Percentiles rank a stretch among this genome's conserved stretches.
Evolutionary conservation across 768 basidiomycete species (phyloP).

Genomic region (Xerocomus spinulosus): DNA sequence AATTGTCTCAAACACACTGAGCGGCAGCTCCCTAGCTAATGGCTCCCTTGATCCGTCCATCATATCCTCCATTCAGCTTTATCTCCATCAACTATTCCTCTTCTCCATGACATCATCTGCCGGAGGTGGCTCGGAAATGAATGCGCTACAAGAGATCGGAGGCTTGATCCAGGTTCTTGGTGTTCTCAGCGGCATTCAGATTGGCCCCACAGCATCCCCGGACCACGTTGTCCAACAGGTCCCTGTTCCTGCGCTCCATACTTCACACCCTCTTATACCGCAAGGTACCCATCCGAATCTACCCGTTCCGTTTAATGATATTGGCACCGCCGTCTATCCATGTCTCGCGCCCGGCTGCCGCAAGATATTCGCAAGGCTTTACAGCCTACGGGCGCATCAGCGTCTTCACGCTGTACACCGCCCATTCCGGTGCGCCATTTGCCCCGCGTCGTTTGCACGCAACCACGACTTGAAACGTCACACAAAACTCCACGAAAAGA

Average conservation of each 20-base stretch:
- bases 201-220: slow-evolving; percentile 39
- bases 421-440: slow-evolving; percentile 58
- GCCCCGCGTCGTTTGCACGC: slow-evolving; percentile 72
- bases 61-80: slow-evolving; percentile 66
- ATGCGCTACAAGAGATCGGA: slow-evolving; percentile 66
- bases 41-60: slow-evolving; percentile 51
- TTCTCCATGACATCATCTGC: slow-evolving; percentile 71
- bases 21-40: slow-evolving; percentile 30
- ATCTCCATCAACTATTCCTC: slow-evolving; percentile 72
- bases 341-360: slow-evolving; percentile 62
- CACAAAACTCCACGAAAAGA: slow-evolving; percentile 63
- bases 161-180: slow-evolving; percentile 82
- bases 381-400: slow-evolving; percentile 67
- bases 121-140: slow-evolving; percentile 47
- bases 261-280: slow-evolving; percentile 30
- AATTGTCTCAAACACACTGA: slow-evolving; percentile 48
- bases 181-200: slow-evolving; percentile 73
- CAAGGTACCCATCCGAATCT: slow-evolving; percentile 19
- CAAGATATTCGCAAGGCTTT: slow-evolving; percentile 67
- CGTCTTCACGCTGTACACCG: slow-evolving; percentile 60
- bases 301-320: slow-evolving; percentile 39
- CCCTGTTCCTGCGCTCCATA: slow-evolving; percentile 32
- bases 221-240: slow-evolving; percentile 23
- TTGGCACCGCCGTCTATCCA: slow-evolving; percentile 75
- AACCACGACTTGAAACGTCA: slow-evolving; percentile 83